phyloP scores from a whole-genome alignment of 768 basidiomycete species.

The Leccinum aurantiacum region DNA sequence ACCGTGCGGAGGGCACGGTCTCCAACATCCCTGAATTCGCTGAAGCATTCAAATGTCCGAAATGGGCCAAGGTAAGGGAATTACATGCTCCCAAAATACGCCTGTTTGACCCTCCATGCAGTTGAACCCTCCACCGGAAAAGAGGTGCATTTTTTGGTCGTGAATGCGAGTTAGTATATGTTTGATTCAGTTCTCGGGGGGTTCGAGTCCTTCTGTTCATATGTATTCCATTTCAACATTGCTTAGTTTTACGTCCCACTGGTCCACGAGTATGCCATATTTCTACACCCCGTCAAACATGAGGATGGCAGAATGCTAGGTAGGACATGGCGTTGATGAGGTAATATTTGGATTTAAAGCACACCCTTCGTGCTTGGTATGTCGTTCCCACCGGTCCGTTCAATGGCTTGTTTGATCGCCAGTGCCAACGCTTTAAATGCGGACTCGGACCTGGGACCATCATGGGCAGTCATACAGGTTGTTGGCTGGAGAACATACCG shows the following conservation, averaged over 20 bases:
- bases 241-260: not conserved
- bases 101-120: slow-evolving; percentile 26
- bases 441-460: slow-evolving; percentile 74
- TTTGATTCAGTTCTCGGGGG: slow-evolving; percentile 3
- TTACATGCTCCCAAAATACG: not conserved
- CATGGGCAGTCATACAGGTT: not conserved
- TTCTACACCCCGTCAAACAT: not conserved
- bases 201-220: slow-evolving; percentile 6
- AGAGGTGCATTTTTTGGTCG: slow-evolving; percentile 81
- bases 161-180: slow-evolving; percentile 23
- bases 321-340: not conserved
- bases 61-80: slow-evolving; percentile 63
- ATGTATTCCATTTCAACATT: slow-evolving; percentile 19
- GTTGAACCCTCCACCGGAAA: slow-evolving; percentile 82
- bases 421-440: slow-evolving; percentile 98
- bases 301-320: not conserved
- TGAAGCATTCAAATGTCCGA: slow-evolving; percentile 78
- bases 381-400: slow-evolving; percentile 83
- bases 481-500: slow-evolving; percentile 50
- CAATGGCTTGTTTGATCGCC: slow-evolving; percentile 93
- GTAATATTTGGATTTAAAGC: slow-evolving; percentile 42
- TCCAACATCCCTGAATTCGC: slow-evolving; percentile 89
- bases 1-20: slow-evolving; percentile 83
- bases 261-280: slow-evolving; percentile 2
- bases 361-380: slow-evolving; percentile 98